Percentiles rank a stretch among this genome's conserved stretches.
These are phyloP conservation scores for Boletus insuetus DNA, from an alignment of 768 basidiomycete species.

Conservation along the genomic window DNA sequence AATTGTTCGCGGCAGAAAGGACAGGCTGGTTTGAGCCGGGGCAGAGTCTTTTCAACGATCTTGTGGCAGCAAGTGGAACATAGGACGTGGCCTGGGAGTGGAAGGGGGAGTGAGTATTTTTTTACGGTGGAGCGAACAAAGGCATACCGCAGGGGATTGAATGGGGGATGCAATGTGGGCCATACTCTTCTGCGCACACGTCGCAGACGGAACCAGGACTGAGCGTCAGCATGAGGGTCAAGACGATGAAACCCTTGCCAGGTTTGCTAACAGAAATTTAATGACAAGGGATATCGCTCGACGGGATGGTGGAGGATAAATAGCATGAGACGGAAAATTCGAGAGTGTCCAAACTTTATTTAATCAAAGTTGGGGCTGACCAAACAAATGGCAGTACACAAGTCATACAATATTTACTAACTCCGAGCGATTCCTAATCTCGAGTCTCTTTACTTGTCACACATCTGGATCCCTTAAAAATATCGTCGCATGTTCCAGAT, in stretches of 20 bases:
- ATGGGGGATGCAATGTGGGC: conserved; percentile 69
- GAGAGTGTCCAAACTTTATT: conserved; percentile 29
- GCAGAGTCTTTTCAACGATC: conserved; percentile 77
- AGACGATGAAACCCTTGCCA: conserved; percentile 39
- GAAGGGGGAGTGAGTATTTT: conserved; percentile 23
- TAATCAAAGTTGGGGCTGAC: conserved; percentile 25
- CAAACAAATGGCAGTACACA: conserved; percentile 31
- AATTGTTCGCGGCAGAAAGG: conserved; percentile 84
- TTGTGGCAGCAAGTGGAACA: conserved; percentile 75
- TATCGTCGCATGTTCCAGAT: conserved; percentile 12
- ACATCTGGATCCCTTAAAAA: background rate
- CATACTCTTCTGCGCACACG: conserved; percentile 87
- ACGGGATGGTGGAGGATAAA: conserved; percentile 47
- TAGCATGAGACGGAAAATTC: conserved; percentile 41
- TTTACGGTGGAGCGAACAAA: conserved; percentile 4
- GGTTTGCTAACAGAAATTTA: conserved; percentile 37
- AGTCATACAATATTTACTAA: background rate
- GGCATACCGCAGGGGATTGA: conserved; percentile 74
- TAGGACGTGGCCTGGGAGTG: conserved; percentile 66
- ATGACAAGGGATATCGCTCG: conserved; percentile 45
- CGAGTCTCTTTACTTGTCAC: background rate
- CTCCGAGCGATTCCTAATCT: conserved; percentile 13
- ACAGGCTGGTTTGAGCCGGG: conserved; percentile 69
- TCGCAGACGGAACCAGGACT: conserved; percentile 82
- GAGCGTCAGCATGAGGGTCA: conserved; percentile 72